Evolutionary conservation across 441 rosid genomes (phyloP), one percentile per base, ranked within the genome.

Genomic region (Jatropha multifida): DNA sequence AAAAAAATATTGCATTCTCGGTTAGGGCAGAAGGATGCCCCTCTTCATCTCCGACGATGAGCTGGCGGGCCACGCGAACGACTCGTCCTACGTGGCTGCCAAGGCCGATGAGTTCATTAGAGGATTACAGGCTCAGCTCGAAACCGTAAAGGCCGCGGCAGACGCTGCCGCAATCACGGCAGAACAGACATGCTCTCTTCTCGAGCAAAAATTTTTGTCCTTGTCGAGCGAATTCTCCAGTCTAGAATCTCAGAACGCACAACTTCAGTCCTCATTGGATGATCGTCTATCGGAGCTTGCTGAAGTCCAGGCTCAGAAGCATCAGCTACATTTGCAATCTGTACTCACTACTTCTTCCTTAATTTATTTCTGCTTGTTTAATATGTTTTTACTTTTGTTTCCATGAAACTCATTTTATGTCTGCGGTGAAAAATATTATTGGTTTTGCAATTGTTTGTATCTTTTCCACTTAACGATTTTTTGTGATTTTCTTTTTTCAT

Each of bases 111-210:
- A 86, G 17, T 94, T 79, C 81, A 96, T 96, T 65, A 72, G 88
- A 41, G 82, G 83, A 52, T 49, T 94, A 18, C 86, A 85, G 71
- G 82, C 65, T 38, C 97, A 96, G 76, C 83, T 94, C 59, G 97
- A 92, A 26, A 89, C 85, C 58, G 92, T 86, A 32, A 91, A 85
- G 79, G 99, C 97, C 2, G 89, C 88, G 65, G 89, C 94, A 2
- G 99, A 96, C 70, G 98, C 99, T 12, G 81, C 92, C 23, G 74
- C 89, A 62, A 91, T 96, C 87, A 93, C 98, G 51, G 98, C 97
- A 66, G 99, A 96, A 86, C 99, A 96, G 78, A 92, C 97, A 14
- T 94, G 97, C 80, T 87, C 97, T 55, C 87, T 96, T 74, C 94
- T 94, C 27, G 99, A 96, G 87, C 97, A 96, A 85, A 96, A 94